Percentiles rank a stretch among this genome's conserved stretches.
Conservation (phyloP, 441 rosid genomes). For the Pelargonium myrrhifolium region DNA sequence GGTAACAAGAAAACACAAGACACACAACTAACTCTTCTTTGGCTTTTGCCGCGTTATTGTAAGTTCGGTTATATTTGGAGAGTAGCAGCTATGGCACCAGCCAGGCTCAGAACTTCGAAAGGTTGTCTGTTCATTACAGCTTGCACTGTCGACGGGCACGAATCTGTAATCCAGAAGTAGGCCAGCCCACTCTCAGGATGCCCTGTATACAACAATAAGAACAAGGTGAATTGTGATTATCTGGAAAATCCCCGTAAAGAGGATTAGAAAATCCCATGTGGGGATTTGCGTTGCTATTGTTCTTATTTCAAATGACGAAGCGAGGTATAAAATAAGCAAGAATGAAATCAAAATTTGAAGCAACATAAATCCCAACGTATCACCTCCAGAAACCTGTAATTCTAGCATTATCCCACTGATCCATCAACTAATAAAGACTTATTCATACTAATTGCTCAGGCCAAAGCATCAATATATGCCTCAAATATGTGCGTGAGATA, state of each 20-base stretch:
- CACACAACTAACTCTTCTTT: neutral
- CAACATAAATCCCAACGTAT: neutral
- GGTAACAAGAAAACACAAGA: neutral
- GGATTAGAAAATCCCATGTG: neutral
- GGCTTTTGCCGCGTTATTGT: neutral
- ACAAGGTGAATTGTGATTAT: neutral
- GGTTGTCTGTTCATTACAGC: slow-evolving; percentile 65
- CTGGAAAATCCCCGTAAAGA: neutral
- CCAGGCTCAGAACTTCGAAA: slow-evolving; percentile 86
- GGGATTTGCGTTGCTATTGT: neutral
- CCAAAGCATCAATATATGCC: no score
- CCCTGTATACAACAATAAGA: slow-evolving; percentile 33
- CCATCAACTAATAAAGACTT: neutral
- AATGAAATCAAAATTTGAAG: neutral
- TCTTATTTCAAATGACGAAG: no score
- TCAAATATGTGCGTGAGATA: no score
- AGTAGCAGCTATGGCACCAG: slow-evolving; percentile 73
- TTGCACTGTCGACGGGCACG: slow-evolving; percentile 70
- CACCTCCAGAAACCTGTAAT: neutral
- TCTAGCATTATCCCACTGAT: neutral
- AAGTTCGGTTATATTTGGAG: slow-evolving; percentile 50
- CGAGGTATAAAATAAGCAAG: no score
- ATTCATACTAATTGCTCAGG: no score
- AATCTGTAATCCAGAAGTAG: slow-evolving; percentile 95
- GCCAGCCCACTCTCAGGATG: slow-evolving; percentile 55